Percentiles rank a stretch among this genome's conserved stretches.
These are phyloP conservation scores for Claviceps sp. DNA, from an alignment of 2,329 filamentous ascomycete genomes.

Conservation along the genomic window DNA sequence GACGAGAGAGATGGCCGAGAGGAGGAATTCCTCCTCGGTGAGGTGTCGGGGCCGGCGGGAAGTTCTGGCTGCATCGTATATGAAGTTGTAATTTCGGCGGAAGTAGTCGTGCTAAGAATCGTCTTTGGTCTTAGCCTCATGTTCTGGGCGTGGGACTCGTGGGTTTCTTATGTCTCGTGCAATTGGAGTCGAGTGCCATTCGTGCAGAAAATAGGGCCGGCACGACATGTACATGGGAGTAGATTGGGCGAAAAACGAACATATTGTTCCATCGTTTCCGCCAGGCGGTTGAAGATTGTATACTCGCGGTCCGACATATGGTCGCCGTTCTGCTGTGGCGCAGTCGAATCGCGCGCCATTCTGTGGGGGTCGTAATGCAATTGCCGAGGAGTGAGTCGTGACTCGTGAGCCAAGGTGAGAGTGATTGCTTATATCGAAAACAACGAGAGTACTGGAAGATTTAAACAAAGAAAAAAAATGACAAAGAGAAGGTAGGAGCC, in stretches of 20 bases:
- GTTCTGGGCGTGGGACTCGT: not conserved
- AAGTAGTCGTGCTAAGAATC: conserved; percentile 59
- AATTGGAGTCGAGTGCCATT: not conserved
- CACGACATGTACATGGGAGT: not conserved
- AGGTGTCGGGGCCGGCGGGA: conserved; percentile 47
- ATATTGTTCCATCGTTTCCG: conserved; percentile 49
- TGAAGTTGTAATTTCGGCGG: conserved; percentile 55
- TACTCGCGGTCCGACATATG: conserved; percentile 56
- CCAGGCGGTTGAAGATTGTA: conserved; percentile 55
- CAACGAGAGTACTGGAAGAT: no score
- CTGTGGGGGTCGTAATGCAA: no score
- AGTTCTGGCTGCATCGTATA: conserved; percentile 51
- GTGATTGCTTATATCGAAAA: no score
- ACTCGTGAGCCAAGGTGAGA: no score
- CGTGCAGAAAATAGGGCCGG: not conserved
- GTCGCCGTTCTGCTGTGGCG: conserved; percentile 26
- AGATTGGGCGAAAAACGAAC: not conserved
- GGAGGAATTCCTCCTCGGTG: conserved; percentile 56
- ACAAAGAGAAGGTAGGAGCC: no score
- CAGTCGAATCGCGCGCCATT: not conserved
- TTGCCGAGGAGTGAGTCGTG: no score
- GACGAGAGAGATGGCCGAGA: conserved; percentile 54
- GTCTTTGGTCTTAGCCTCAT: not conserved
- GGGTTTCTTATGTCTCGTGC: not conserved
- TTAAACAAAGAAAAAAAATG: no score